Evolutionary conservation across 1,284 basidiomycete species (phyloP).

Genomic region (Cutaneotrichosporon sp.): DNA sequence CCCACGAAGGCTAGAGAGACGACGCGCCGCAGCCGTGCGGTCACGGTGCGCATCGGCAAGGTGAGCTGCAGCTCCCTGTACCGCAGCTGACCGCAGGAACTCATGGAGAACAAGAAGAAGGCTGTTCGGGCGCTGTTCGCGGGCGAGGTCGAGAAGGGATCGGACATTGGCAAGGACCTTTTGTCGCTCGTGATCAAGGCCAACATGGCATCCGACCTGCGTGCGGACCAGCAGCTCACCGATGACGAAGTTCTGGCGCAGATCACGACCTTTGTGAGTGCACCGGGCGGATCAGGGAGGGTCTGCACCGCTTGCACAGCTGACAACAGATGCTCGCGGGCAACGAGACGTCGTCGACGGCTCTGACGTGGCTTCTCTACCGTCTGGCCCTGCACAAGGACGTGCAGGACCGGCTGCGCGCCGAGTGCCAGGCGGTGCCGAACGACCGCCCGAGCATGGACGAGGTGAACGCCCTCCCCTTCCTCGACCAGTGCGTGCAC

Average conservation of each 20-base stretch:
- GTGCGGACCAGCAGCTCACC: constrained; percentile 61
- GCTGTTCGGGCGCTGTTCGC: constrained; percentile 33
- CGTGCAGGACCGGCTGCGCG: constrained; percentile 62
- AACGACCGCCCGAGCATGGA: constrained; percentile 42
- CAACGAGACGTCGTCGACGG: constrained; percentile 74
- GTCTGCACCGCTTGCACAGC: not conserved
- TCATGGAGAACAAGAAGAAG: constrained; percentile 60
- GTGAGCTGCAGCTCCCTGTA: not conserved
- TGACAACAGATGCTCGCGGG: constrained; percentile 56
- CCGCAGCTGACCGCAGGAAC: constrained; percentile 38
- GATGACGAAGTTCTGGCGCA: constrained; percentile 71
- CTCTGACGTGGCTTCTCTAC: constrained; percentile 72
- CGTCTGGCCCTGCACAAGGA: constrained; percentile 62
- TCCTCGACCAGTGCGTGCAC: constrained; percentile 66
- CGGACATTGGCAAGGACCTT: constrained; percentile 56
- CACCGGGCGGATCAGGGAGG: not conserved
- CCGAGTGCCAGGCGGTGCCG: constrained; percentile 56
- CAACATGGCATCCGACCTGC: constrained; percentile 61
- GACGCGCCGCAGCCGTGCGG: constrained; percentile 2
- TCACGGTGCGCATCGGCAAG: constrained; percentile 10
- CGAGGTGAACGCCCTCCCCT: constrained; percentile 56
- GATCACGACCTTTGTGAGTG: constrained; percentile 70
- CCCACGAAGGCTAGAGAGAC: not conserved
- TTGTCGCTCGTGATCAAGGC: constrained; percentile 62
- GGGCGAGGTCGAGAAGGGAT: constrained; percentile 48